Evolutionary conservation across 2,329 filamentous ascomycete genomes (phyloP).

Genomic region (Aspergillus fumigatus): DNA sequence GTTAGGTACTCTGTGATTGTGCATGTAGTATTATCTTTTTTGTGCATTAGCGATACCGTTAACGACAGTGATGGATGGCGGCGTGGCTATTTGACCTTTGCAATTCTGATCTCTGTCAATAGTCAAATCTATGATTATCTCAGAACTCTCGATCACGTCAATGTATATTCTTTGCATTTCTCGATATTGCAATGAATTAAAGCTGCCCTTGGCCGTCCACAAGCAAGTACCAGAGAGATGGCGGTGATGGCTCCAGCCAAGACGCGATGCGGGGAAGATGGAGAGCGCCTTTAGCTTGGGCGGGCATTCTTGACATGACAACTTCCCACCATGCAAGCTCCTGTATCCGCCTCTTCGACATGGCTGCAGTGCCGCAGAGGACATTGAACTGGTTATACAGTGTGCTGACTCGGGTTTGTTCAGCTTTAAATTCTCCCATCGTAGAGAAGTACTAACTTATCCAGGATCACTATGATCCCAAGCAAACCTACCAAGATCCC

Average conservation of each 20-base stretch:
- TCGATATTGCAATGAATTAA: not conserved
- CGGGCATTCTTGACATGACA: not conserved
- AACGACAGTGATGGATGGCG: constrained; percentile 3
- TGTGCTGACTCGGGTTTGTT: constrained; percentile 68
- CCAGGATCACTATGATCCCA: constrained; percentile 35
- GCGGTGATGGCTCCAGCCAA: not conserved
- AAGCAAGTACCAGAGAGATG: too few relatives aligned
- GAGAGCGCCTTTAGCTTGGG: not conserved
- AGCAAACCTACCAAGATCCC: constrained; percentile 86
- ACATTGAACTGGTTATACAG: constrained; percentile 94
- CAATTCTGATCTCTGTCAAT: constrained; percentile 1
- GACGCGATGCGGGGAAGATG: not conserved
- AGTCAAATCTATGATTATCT: not conserved
- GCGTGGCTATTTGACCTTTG: not conserved
- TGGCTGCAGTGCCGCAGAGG: constrained; percentile 74
- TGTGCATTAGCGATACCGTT: constrained; percentile 11
- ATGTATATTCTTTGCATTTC: too few relatives aligned
- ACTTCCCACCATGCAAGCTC: constrained; percentile 11
- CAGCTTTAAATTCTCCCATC: constrained; percentile 4
- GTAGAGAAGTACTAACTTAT: constrained; percentile 6
- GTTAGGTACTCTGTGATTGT: constrained; percentile 7
- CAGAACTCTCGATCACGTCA: not conserved
- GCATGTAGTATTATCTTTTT: constrained; percentile 1
- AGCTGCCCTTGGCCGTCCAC: not conserved
- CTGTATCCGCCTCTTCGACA: constrained; percentile 22